These are phyloP conservation scores for Metschnikowia lunata DNA, from an alignment of 805 yeast genomes.

Conservation along the genomic window DNA sequence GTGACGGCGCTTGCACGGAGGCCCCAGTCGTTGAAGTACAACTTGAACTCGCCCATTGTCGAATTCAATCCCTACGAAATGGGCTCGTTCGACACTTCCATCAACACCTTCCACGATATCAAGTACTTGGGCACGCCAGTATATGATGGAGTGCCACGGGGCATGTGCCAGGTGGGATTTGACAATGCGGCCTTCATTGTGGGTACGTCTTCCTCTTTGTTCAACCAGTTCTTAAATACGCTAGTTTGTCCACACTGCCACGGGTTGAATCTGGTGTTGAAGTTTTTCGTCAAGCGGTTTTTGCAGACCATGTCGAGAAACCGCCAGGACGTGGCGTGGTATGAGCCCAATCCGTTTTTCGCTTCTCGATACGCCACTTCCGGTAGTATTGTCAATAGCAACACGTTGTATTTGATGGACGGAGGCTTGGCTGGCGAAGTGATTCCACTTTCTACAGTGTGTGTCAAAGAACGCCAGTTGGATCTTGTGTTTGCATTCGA, in stretches of 20 bases:
- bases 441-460: slow-evolving; percentile 31
- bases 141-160: slow-evolving; percentile 27
- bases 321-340: slow-evolving; percentile 31
- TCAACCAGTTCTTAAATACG: slow-evolving; percentile 33
- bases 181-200: slow-evolving; percentile 39
- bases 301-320: slow-evolving; percentile 23
- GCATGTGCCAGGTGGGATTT: slow-evolving; percentile 29
- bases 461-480: slow-evolving; percentile 31
- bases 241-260: slow-evolving; percentile 32
- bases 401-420: slow-evolving; percentile 34
- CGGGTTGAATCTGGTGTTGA: slow-evolving; percentile 21
- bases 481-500: slow-evolving; percentile 39
- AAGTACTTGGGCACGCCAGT: slow-evolving; percentile 35
- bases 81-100: slow-evolving; percentile 39
- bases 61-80: slow-evolving; percentile 41
- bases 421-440: slow-evolving; percentile 39
- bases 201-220: slow-evolving; percentile 39
- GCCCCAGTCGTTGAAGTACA: slow-evolving; percentile 28
- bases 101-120: slow-evolving; percentile 36
- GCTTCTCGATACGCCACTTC: slow-evolving; percentile 27
- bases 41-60: slow-evolving; percentile 34
- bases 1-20: slow-evolving; percentile 33
- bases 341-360: slow-evolving; percentile 36
- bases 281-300: slow-evolving; percentile 23
- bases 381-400: slow-evolving; percentile 21